Evolutionary conservation across 495 filamentous ascomycete genomes (phyloP), one percentile per base, ranked within the genome.

Genomic region (Aspergillus avenaceus): DNA sequence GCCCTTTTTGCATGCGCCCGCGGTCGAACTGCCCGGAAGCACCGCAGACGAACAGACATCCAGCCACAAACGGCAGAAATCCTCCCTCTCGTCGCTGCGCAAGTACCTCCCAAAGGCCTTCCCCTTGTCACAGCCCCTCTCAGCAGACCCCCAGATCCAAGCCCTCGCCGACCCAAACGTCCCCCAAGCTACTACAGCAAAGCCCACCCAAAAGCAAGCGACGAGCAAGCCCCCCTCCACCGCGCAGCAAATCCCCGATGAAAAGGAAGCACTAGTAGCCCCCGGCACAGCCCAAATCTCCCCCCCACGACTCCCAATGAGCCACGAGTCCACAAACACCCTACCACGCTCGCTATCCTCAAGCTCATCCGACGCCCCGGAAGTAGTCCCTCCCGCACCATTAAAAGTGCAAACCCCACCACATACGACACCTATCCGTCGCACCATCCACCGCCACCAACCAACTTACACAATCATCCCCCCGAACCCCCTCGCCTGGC

Each of bases 61-160:
- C 8, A 53, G 49, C 14, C 72, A 72, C 38, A 64, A 60, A 25
- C 48, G 69, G 22, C 56, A 60, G 21, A 70, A 71, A 29, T 75
- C 72, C 1, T 74, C 72, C 5, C 38, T 69, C 0, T 72, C 72
- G 0, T 73, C 70, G 4, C 36, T 71, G 11, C 61, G 63, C 31
- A 66, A 62, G 23, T 63, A 73, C 8, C 54, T 75, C 9, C 70
- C 72, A 4, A 75, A 69, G 27, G 29, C 59, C 0, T 63, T 72
- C 13, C 59, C 60, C 1, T 12, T 63, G 2, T 71, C 65, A 0
- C 42, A 64, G 7, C 63, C 69, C 25, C 40, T 75, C 18, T 73
- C 69, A 22, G 59, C 59, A 3, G 72, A 75, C 36, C 72, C 72
- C 24, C 69, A 75, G 36, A 75, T 75, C 36, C 64, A 61, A 0